Percentiles rank a stretch among this genome's conserved stretches.
Conservation (phyloP, 805 yeast genomes). For the Metschnikowia borealis region DNA sequence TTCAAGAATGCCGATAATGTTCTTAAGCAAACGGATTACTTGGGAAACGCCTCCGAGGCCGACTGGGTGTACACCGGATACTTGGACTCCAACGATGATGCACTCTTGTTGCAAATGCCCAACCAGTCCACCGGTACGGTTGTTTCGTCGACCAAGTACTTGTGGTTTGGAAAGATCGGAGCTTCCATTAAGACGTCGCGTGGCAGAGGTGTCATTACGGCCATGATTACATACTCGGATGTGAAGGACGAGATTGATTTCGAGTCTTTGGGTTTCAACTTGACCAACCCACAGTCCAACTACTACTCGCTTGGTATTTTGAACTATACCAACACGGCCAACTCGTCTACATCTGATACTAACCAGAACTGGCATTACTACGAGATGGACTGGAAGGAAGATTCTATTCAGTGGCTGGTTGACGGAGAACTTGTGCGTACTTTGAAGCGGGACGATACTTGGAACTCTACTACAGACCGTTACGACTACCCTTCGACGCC, state of each 20-base stretch:
- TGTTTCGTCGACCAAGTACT: constrained; percentile 67
- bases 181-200: constrained; percentile 71
- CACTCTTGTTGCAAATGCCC: constrained; percentile 72
- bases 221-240: constrained; percentile 76
- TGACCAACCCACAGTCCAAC: constrained; percentile 68
- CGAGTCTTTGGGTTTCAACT: constrained; percentile 78
- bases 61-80: constrained; percentile 74
- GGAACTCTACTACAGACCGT: constrained; percentile 53
- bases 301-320: constrained; percentile 72
- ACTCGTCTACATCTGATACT: constrained; percentile 47
- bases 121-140: constrained; percentile 72
- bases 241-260: constrained; percentile 88
- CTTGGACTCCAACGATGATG: constrained; percentile 45
- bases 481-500: constrained; percentile 73
- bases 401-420: constrained; percentile 62
- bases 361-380: constrained; percentile 69
- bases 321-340: constrained; percentile 58
- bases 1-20: constrained; percentile 35
- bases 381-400: constrained; percentile 79
- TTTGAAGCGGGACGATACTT: constrained; percentile 55
- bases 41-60: constrained; percentile 65
- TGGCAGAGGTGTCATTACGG: constrained; percentile 75
- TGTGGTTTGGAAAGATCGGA: constrained; percentile 85
- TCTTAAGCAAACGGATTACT: constrained; percentile 34
- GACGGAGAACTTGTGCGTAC: constrained; percentile 70